Percentiles rank a stretch among this genome's conserved stretches.
These are phyloP conservation scores for Exophiala viscosa DNA, from an alignment of 2,329 filamentous ascomycete genomes.

Conservation along the genomic window DNA sequence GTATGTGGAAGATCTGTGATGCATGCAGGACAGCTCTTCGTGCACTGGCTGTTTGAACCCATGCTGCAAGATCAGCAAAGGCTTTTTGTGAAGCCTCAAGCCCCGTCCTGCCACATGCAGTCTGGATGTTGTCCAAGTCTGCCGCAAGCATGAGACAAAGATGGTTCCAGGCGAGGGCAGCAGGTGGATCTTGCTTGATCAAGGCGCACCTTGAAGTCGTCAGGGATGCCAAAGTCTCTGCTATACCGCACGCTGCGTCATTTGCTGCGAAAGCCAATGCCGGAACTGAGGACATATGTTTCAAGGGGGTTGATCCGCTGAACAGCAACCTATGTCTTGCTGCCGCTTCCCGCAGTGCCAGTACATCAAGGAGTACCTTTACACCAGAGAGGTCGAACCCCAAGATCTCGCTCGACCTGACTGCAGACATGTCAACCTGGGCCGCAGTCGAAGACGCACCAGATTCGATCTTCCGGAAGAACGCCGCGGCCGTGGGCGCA, in stretches of 20 bases:
- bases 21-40: conserved; percentile 50
- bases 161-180: conserved; percentile 2
- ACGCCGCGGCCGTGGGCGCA: neutral
- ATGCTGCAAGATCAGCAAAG: conserved; percentile 47
- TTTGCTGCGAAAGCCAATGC: neutral
- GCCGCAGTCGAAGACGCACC: neutral
- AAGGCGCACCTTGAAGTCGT: neutral
- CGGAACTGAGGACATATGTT: neutral
- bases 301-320: too few species aligned
- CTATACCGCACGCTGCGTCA: conserved; percentile 2
- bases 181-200: conserved; percentile 1
- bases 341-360: neutral
- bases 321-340: neutral
- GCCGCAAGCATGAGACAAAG: conserved; percentile 3
- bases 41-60: conserved; percentile 49
- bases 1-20: conserved; percentile 49
- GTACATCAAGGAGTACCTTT: neutral
- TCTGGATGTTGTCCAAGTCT: conserved; percentile 7
- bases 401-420: neutral
- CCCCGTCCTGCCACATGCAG: conserved; percentile 2
- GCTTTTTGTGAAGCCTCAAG: conserved; percentile 28
- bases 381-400: neutral
- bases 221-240: neutral
- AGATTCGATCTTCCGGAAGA: neutral
- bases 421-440: neutral